These are phyloP conservation scores for Arachnomyces sp. DNA, from an alignment of 2,329 filamentous ascomycete species.

Conservation along the genomic window DNA sequence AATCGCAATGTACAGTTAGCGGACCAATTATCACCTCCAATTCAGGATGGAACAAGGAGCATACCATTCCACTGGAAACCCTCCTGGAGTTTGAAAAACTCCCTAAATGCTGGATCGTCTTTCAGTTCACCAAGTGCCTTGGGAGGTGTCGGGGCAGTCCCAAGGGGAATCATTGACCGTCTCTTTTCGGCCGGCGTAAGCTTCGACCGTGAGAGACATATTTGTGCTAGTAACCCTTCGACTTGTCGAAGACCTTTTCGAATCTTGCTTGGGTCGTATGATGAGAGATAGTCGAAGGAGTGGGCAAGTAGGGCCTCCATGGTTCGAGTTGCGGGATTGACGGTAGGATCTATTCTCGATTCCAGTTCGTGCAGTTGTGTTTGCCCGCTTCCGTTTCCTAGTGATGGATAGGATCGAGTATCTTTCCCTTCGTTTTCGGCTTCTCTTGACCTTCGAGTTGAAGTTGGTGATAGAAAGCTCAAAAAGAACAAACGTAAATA, in stretches of 20 bases:
- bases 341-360: constrained; percentile 3
- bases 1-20: constrained; percentile 5
- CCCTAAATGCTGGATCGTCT: constrained; percentile 80
- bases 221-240: constrained; percentile 86
- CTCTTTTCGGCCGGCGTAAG: constrained; percentile 33
- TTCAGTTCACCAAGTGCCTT: constrained; percentile 64
- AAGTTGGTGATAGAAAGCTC: constrained; percentile 3
- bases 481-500: constrained; percentile 11
- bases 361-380: too few relatives aligned
- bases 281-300: constrained; percentile 94
- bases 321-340: constrained; percentile 18
- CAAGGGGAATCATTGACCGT: constrained; percentile 34
- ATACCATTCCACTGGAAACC: constrained; percentile 91
- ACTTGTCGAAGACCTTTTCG: constrained; percentile 91
- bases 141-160: constrained; percentile 36
- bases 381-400: not conserved
- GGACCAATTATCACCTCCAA: not conserved
- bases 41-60: constrained; percentile 11
- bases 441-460: too few relatives aligned
- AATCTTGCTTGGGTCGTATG: constrained; percentile 81
- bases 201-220: constrained; percentile 63
- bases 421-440: too few relatives aligned
- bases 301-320: constrained; percentile 92
- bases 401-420: not conserved
- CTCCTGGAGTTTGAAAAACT: constrained; percentile 95